Evolutionary conservation across 805 yeast species (phyloP).

Genomic region (Candida nanaspora): DNA sequence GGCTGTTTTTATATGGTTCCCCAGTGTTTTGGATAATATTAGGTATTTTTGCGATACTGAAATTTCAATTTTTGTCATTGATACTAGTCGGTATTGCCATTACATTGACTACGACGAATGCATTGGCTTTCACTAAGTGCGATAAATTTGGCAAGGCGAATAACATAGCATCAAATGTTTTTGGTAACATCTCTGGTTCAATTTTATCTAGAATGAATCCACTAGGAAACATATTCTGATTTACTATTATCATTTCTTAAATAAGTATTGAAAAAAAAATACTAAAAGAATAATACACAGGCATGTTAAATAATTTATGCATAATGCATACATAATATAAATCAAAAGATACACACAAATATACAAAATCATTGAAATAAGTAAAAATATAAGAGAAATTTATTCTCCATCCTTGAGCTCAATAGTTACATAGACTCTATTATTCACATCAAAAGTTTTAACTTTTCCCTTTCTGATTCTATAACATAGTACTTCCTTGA

Average conservation of each 20-base stretch:
- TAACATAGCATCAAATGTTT: conserved; percentile 48
- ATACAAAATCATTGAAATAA: neutral
- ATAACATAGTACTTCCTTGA: conserved; percentile 12
- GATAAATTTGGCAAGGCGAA: conserved; percentile 89
- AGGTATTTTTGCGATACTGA: conserved; percentile 71
- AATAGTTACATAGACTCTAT: conserved; percentile 13
- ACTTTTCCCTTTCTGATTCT: conserved; percentile 12
- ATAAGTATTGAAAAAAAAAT: neutral
- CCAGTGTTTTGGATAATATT: conserved; percentile 73
- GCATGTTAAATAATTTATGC: too few relatives aligned
- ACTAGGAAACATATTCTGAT: conserved; percentile 13
- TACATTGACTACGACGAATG: conserved; percentile 69
- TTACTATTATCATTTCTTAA: neutral
- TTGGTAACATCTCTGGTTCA: conserved; percentile 43
- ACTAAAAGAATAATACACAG: neutral
- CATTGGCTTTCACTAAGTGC: conserved; percentile 85
- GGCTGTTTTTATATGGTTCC: conserved; percentile 69
- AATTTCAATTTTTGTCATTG: conserved; percentile 64
- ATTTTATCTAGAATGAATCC: conserved; percentile 39
- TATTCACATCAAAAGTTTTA: conserved; percentile 10
- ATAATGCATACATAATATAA: too few relatives aligned
- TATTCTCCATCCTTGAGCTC: conserved; percentile 8
- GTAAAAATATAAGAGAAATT: too few relatives aligned
- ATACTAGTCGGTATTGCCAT: conserved; percentile 61
- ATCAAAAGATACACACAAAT: neutral